A percentile compares a stretch with the other conserved stretches of the same genome.
phyloP scores from a whole-genome alignment of 108 stramenopile species.

The Parmales sp. region DNA sequence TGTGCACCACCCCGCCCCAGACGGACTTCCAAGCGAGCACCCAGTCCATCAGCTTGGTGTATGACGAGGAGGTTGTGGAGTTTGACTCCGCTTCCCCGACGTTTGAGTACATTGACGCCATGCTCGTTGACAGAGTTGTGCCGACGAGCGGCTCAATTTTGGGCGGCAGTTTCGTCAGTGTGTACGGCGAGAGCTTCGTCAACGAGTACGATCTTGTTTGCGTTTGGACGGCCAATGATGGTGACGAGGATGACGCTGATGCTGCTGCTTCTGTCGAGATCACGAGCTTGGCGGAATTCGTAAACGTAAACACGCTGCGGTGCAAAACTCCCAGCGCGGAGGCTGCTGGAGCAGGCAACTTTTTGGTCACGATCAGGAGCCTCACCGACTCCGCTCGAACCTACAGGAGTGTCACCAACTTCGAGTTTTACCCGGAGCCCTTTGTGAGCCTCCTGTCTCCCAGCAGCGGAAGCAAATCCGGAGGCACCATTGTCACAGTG shows the following conservation, averaged over 20 bases:
- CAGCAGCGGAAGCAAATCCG: background rate
- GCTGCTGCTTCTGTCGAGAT: too few relatives aligned
- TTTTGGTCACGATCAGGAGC: background rate
- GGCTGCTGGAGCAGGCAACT: background rate
- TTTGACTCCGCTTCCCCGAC: background rate
- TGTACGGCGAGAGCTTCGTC: slow-evolving; percentile 24
- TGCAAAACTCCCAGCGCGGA: background rate
- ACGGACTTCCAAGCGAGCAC: background rate
- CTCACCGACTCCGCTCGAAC: background rate
- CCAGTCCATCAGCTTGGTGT: background rate
- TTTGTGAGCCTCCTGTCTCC: background rate
- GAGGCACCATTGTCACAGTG: background rate
- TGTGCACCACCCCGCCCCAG: slow-evolving; percentile 1
- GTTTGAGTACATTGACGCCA: slow-evolving; percentile 26
- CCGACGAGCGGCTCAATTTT: slow-evolving; percentile 27
- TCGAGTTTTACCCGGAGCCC: background rate
- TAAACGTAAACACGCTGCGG: background rate
- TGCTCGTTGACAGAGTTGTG: slow-evolving; percentile 18
- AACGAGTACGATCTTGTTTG: slow-evolving; percentile 10
- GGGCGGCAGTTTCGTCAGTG: slow-evolving; percentile 29
- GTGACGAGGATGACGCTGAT: too few relatives aligned
- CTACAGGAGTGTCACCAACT: background rate
- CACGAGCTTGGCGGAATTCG: background rate
- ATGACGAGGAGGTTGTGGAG: slow-evolving; percentile 16
- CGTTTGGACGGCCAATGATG: background rate